Percentiles rank a stretch among this genome's conserved stretches.
Evolutionary conservation across 2,329 filamentous ascomycete genomes (phyloP).

Genomic region (Diaporthe sp.): DNA sequence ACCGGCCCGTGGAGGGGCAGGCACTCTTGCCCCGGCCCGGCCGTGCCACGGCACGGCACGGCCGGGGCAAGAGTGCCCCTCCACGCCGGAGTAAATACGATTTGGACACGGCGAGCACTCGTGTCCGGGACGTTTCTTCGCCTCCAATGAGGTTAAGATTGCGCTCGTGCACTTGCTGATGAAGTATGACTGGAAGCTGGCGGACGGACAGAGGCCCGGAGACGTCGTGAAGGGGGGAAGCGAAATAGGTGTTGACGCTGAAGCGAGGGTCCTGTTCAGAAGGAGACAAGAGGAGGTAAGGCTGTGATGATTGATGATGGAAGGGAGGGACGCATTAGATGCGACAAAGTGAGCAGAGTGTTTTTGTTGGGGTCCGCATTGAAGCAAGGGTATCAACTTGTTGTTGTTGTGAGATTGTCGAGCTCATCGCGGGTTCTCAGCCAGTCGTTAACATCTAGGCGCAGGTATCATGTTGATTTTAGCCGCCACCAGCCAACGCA

Average conservation of each 20-base stretch:
- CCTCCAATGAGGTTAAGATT: conserved; percentile 50
- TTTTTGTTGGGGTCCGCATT: neutral
- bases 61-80: too few species aligned
- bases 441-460: neutral
- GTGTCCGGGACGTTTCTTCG: conserved; percentile 54
- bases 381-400: neutral
- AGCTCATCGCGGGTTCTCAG: neutral
- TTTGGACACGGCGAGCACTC: conserved; percentile 54
- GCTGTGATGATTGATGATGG: neutral
- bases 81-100: neutral
- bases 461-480: neutral
- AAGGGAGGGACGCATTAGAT: neutral
- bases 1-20: too few species aligned
- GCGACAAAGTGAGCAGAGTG: neutral
- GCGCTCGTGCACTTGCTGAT: conserved; percentile 37
- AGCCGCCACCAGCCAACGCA: neutral
- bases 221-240: conserved; percentile 25
- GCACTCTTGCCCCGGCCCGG: too few species aligned
- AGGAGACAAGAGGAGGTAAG: conserved; percentile 26
- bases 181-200: conserved; percentile 40
- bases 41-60: too few species aligned
- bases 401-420: neutral
- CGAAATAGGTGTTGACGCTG: conserved; percentile 20
- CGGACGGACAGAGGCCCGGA: conserved; percentile 31
- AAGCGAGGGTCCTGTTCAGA: conserved; percentile 15